phyloP scores from a whole-genome alignment of 441 rosid genomes.

The Arabidopsis lyrata region DNA sequence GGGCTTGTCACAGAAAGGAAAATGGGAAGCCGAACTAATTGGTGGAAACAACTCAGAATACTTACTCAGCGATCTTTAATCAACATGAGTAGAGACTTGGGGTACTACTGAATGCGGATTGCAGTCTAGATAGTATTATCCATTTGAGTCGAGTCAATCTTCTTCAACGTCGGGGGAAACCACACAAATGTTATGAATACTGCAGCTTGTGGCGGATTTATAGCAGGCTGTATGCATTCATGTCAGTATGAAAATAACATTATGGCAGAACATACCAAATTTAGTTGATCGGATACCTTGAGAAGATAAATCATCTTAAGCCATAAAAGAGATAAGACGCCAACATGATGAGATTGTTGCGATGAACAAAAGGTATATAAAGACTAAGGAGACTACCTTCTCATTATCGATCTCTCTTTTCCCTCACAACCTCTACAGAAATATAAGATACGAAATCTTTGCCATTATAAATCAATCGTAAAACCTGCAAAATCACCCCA shows the following conservation, averaged over 20 bases:
- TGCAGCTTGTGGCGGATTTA: slow-evolving; percentile 80
- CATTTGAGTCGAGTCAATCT: slow-evolving; percentile 73
- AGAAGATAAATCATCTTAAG: too few relatives aligned
- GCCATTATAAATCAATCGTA: too few relatives aligned
- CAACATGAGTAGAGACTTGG: slow-evolving; percentile 88
- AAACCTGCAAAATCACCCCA: too few relatives aligned
- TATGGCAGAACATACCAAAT: too few relatives aligned
- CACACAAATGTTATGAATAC: slow-evolving; percentile 66
- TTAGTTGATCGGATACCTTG: too few relatives aligned
- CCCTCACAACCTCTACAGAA: too few relatives aligned
- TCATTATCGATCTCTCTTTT: too few relatives aligned
- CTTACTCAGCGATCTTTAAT: slow-evolving; percentile 75
- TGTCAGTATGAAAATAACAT: slow-evolving; percentile 51
- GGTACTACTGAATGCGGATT: slow-evolving; percentile 88
- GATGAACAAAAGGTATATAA: too few relatives aligned
- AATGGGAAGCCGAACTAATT: slow-evolving; percentile 53
- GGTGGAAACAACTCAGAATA: slow-evolving; percentile 75
- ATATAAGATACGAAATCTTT: too few relatives aligned
- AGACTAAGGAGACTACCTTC: too few relatives aligned
- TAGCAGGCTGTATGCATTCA: slow-evolving; percentile 92
- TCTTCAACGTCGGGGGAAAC: slow-evolving; percentile 64
- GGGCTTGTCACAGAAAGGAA: slow-evolving; percentile 44
- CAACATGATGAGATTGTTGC: too few relatives aligned
- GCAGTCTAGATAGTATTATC: slow-evolving; percentile 65
- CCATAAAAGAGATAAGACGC: too few relatives aligned